phyloP scores from a whole-genome alignment of 1,139 yeast species.

The Hyphopichia buzzinii region DNA sequence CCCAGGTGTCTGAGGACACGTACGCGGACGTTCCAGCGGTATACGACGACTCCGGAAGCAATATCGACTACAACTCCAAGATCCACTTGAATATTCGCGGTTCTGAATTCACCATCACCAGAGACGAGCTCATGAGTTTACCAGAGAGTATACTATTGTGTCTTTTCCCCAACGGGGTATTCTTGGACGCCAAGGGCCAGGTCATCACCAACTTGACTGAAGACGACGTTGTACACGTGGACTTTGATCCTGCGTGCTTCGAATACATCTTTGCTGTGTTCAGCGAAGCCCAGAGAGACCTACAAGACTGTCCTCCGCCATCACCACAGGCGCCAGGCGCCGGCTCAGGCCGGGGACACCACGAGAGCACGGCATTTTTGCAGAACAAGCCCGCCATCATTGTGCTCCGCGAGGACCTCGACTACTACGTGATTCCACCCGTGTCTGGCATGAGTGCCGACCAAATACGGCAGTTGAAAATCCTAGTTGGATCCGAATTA shows the following conservation, averaged over 20 bases:
- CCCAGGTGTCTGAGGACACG: conserved; percentile 59
- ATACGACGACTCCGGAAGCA: conserved; percentile 23
- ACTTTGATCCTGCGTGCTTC: conserved; percentile 85
- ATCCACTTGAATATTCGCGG: conserved; percentile 71
- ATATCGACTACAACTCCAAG: conserved; percentile 58
- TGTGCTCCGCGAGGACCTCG: conserved; percentile 90
- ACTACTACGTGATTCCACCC: conserved; percentile 88
- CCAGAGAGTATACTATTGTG: conserved; percentile 90
- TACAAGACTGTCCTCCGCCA: conserved; percentile 24
- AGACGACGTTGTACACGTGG: conserved; percentile 72
- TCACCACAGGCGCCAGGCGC: conserved; percentile 20
- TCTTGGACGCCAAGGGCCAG: conserved; percentile 69
- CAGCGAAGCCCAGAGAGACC: conserved; percentile 44
- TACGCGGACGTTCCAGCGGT: conserved; percentile 12
- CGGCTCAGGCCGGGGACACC: conserved; percentile 14
- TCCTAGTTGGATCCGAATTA: conserved; percentile 57
- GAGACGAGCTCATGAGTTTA: conserved; percentile 85
- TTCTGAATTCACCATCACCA: conserved; percentile 60
- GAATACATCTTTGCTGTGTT: conserved; percentile 74
- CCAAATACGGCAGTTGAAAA: conserved; percentile 63
- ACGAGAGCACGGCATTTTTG: conserved; percentile 44
- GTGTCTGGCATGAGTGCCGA: conserved; percentile 46
- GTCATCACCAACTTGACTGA: conserved; percentile 77
- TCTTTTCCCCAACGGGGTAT: conserved; percentile 86
- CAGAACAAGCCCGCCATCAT: conserved; percentile 87